Base-by-base conservation (phyloP, 257 asterid species). In the Jacaranda copaia region DNA sequence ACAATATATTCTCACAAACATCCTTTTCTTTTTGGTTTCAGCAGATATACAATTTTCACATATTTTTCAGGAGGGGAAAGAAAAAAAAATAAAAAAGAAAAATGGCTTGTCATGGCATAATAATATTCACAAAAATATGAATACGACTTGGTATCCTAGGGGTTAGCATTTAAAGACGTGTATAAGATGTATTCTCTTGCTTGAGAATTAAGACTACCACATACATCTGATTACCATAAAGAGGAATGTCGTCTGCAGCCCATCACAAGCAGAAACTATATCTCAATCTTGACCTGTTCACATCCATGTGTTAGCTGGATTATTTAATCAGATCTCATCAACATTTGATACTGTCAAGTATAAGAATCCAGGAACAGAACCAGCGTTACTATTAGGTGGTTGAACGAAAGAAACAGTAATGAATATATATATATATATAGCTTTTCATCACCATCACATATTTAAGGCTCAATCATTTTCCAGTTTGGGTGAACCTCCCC, bases 381-480 rank as follows among this genome's bases (percentile, higher is more conserved):
- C 45, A 13, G 32, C 15, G 3, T 36, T n/a, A 14, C 5, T 56
- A 6, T 61, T 12, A 61, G 46, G 68, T 61, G 10, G 68, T 61
- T 61, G 68, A 25, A 13, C 45, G 46, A 61, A 10, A 61, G 10
- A 13, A 32, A 61, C 46, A 35, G 7, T 59, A 25, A 53, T 18
- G 61, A 10, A 25, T 58, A n/a, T n/a, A n/a, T n/a, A n/a, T n/a
- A n/a, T n/a, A n/a, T n/a, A n/a, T n/a, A 9, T 8, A 58, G n/a
- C 40, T 58, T 19, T 58, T 58, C 40, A 48, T 25, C 74, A 5
- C 3, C 39, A 32, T 48, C 74, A 48, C 25, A 20, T 25, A 0
- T 48, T 42, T 67, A 43, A 45, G n/a, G 4, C 20, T 5, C n/a
- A n/a, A 70, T 70, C 14, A 52, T 46, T 52, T 70, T 69, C 74